Percentiles rank a stretch among this genome's conserved stretches.
phyloP scores from a whole-genome alignment of 495 filamentous ascomycete genomes.

The Aspergillus saccharolyticus region DNA sequence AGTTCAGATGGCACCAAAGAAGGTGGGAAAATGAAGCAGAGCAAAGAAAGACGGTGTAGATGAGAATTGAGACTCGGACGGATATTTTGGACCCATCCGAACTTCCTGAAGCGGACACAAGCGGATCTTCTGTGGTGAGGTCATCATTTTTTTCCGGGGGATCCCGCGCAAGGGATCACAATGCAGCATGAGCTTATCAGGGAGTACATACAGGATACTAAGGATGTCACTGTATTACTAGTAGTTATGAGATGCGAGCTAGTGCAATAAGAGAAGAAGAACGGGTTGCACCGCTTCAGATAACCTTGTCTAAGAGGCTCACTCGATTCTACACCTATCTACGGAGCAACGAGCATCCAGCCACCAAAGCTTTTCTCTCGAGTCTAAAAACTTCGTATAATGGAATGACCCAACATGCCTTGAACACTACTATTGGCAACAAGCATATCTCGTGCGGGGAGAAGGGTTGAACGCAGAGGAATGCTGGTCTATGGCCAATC shows the following conservation, averaged over 20 bases:
- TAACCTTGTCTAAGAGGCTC: no score
- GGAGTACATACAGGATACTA: no score
- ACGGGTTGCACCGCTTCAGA: no score
- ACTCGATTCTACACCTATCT: background rate
- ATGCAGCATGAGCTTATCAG: background rate
- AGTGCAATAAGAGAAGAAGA: no score
- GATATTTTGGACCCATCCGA: background rate
- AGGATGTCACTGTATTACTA: no score
- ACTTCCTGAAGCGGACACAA: slow-evolving; percentile 3
- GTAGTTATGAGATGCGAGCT: no score
- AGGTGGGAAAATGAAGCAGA: background rate
- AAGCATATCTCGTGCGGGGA: background rate
- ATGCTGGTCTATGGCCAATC: slow-evolving; percentile 3
- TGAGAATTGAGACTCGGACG: background rate
- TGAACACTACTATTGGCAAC: background rate
- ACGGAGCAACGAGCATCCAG: background rate
- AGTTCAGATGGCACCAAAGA: background rate
- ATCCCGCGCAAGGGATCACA: background rate
- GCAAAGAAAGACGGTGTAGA: slow-evolving; percentile 1
- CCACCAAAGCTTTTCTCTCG: background rate
- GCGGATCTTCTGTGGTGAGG: slow-evolving; percentile 9
- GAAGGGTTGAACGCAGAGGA: background rate
- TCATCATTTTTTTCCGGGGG: slow-evolving; percentile 10
- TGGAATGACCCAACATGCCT: background rate
- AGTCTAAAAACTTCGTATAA: background rate